Percentiles rank a stretch among this genome's conserved stretches.
Evolutionary conservation across 805 yeast species (phyloP).

Genomic region (Sungouiozyma ichnusensis): DNA sequence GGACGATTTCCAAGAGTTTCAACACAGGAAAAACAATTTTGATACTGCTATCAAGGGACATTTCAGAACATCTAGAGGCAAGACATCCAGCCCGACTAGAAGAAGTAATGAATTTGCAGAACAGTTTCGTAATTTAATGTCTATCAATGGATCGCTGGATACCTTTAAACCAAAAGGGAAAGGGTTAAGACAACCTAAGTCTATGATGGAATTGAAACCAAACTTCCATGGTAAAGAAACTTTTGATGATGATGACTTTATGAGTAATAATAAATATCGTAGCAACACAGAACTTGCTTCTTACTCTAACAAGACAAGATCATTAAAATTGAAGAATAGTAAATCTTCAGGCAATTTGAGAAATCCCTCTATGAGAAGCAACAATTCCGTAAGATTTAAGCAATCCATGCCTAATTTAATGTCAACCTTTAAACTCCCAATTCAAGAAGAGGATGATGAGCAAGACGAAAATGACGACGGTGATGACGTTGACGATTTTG

Average conservation of each 20-base stretch:
- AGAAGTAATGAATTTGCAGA: slow-evolving; percentile 9
- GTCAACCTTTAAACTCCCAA: slow-evolving; percentile 2
- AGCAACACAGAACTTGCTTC: background rate
- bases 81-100: slow-evolving; percentile 3
- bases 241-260: background rate
- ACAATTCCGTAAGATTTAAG: slow-evolving; percentile 15
- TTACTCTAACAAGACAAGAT: background rate
- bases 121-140: slow-evolving; percentile 8
- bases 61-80: slow-evolving; percentile 3
- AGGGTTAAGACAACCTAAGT: slow-evolving; percentile 22
- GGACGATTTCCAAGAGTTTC: slow-evolving; percentile 24
- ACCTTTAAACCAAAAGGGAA: background rate
- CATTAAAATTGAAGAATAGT: slow-evolving; percentile 15
- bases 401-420: slow-evolving; percentile 19
- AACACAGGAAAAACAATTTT: slow-evolving; percentile 16
- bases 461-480: background rate
- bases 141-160: slow-evolving; percentile 6
- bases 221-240: background rate
- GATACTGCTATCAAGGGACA: slow-evolving; percentile 20
- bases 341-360: slow-evolving; percentile 21
- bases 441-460: slow-evolving; percentile 5
- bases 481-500: slow-evolving; percentile 1
- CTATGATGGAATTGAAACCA: slow-evolving; percentile 24
- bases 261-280: background rate
- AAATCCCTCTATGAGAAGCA: slow-evolving; percentile 9